phyloP scores from a whole-genome alignment of 1,284 basidiomycete genomes.

The Pseudozyma thailandica region DNA sequence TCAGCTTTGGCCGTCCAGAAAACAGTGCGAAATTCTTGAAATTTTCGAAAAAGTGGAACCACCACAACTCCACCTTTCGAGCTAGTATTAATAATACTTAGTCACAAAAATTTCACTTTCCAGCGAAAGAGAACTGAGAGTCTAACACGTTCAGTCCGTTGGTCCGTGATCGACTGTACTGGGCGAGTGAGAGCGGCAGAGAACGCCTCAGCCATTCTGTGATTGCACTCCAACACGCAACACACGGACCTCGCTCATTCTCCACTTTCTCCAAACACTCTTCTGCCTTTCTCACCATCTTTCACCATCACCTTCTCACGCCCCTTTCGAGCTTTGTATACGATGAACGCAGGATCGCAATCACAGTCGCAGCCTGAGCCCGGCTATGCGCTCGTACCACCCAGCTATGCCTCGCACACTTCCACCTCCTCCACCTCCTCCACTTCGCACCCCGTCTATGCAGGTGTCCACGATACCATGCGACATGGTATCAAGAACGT shows the following conservation, averaged over 20 bases:
- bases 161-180: conserved; percentile 22
- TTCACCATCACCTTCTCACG: neutral
- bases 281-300: neutral
- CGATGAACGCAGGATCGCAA: conserved; percentile 30
- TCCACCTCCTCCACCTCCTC: conserved; percentile 31
- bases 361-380: conserved; percentile 29
- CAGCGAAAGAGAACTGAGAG: neutral
- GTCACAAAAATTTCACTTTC: too few species aligned
- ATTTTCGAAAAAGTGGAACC: conserved; percentile 1
- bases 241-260: conserved; percentile 22
- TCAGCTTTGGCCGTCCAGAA: conserved; percentile 14
- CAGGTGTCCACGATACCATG: conserved; percentile 64
- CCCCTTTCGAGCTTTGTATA: neutral
- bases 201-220: conserved; percentile 2
- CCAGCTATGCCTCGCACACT: conserved; percentile 28
- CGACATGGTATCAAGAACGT: conserved; percentile 60
- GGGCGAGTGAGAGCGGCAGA: too few species aligned
- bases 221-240: conserved; percentile 7
- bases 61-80: conserved; percentile 19
- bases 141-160: conserved; percentile 6
- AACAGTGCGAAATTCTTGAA: neutral
- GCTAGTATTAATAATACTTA: neutral
- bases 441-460: conserved; percentile 60
- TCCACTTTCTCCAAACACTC: conserved; percentile 5
- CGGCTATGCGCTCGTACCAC: conserved; percentile 53